Conservation (phyloP, 192 early-diverging fungal genomes). For the Coemansia aciculifera region DNA sequence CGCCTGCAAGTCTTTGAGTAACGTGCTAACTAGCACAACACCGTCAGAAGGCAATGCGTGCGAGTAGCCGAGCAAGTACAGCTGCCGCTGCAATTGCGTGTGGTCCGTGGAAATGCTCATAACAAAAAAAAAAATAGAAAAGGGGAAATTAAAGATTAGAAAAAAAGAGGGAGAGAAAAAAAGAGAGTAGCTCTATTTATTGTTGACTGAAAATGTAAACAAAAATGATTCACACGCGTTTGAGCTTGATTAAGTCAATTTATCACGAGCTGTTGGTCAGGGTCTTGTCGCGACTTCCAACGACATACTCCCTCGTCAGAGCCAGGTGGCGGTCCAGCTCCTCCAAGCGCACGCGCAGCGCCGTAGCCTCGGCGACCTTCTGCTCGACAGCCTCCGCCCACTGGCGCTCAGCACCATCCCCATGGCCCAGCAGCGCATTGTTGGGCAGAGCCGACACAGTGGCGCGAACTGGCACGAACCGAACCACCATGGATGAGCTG, state of each 20-base stretch:
- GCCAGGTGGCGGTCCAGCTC: slow-evolving; percentile 44
- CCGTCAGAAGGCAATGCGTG: slow-evolving; percentile 35
- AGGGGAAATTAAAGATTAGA: neutral
- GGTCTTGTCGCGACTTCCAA: slow-evolving; percentile 16
- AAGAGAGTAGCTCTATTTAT: neutral
- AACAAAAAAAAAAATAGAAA: neutral
- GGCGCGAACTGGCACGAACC: slow-evolving; percentile 11
- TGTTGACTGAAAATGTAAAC: neutral
- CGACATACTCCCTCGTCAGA: slow-evolving; percentile 32
- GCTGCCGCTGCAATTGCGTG: slow-evolving; percentile 45
- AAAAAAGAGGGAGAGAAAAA: neutral
- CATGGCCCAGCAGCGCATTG: neutral
- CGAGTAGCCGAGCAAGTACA: slow-evolving; percentile 50
- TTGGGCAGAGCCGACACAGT: slow-evolving; percentile 17
- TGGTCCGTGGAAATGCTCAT: slow-evolving; percentile 35
- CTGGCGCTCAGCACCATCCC: slow-evolving; percentile 18
- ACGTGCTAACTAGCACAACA: slow-evolving; percentile 23
- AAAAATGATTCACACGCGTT: neutral
- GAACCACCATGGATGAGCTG: slow-evolving; percentile 12
- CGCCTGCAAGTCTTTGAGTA: slow-evolving; percentile 48
- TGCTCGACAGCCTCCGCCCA: slow-evolving; percentile 19
- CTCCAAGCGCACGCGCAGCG: slow-evolving; percentile 17
- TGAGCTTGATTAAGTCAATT: neutral
- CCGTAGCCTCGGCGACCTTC: slow-evolving; percentile 18
- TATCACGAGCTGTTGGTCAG: neutral